Evolutionary conservation across 1,284 basidiomycete species (phyloP).

Genomic region (Trichosporon sp.): DNA sequence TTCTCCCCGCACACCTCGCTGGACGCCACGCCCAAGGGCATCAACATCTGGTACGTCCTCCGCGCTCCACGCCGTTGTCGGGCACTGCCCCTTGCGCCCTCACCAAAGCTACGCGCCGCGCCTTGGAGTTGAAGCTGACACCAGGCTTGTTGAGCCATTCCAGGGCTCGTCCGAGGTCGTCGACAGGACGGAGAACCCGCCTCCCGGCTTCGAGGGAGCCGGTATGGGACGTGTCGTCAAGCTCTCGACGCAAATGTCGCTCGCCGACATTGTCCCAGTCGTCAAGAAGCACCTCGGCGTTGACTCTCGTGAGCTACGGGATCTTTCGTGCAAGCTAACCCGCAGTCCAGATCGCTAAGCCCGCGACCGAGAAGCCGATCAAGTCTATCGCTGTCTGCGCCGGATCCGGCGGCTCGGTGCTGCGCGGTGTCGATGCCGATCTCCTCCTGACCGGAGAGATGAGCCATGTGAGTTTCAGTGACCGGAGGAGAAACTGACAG

Average conservation of each 20-base stretch:
- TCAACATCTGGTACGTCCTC: conserved; percentile 71
- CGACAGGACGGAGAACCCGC: conserved; percentile 29
- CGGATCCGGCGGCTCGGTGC: conserved; percentile 68
- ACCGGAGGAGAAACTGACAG: conserved; percentile 20
- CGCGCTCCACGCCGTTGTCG: background rate
- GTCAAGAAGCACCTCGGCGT: conserved; percentile 72
- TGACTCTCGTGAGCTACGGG: conserved; percentile 62
- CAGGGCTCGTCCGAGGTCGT: conserved; percentile 37
- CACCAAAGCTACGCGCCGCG: too few species aligned
- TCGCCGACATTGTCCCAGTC: conserved; percentile 65
- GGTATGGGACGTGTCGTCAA: conserved; percentile 71
- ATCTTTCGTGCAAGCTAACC: conserved; percentile 3
- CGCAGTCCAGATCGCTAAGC: conserved; percentile 76
- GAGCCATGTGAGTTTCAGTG: conserved; percentile 67
- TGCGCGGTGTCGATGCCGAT: conserved; percentile 71
- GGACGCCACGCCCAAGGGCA: conserved; percentile 76
- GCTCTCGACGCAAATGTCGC: conserved; percentile 52
- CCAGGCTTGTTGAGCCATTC: conserved; percentile 52
- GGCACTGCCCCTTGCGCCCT: too few species aligned
- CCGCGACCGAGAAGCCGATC: conserved; percentile 44
- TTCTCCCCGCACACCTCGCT: conserved; percentile 86
- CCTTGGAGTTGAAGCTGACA: background rate
- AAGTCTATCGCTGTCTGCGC: conserved; percentile 75
- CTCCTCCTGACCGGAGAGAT: conserved; percentile 90
- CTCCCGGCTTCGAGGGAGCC: conserved; percentile 56